A percentile compares a stretch with the other conserved stretches of the same genome.
Conservation (phyloP, 345 rosid species). For the Sapria himalayana region DNA sequence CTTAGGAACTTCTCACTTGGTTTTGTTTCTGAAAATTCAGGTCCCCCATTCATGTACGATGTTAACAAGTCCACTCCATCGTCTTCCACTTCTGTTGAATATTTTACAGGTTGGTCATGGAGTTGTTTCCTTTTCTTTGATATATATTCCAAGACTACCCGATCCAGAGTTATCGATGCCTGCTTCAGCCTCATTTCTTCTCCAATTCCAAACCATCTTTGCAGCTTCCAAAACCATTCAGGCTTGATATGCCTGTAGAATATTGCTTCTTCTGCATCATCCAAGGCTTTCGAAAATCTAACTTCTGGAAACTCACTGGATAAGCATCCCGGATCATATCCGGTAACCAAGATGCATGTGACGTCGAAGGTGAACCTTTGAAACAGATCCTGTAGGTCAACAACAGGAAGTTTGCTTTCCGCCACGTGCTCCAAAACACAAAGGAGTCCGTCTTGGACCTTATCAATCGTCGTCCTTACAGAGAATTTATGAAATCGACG, state of each 20-base stretch:
- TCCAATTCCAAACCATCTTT: constrained; percentile 20
- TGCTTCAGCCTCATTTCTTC: constrained; percentile 24
- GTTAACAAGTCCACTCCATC: constrained; percentile 33
- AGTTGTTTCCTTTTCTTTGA: constrained; percentile 26
- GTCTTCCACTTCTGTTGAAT: constrained; percentile 6
- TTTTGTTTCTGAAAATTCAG: constrained; percentile 10
- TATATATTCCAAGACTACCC: constrained; percentile 25
- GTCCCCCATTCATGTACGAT: constrained; percentile 29
- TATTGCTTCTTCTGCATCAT: constrained; percentile 19
- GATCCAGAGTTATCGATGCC: constrained; percentile 17
- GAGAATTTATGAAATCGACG: constrained; percentile 12
- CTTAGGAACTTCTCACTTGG: constrained; percentile 23
- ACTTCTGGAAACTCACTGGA: constrained; percentile 21
- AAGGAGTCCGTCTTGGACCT: constrained; percentile 22
- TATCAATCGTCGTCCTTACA: constrained; percentile 11
- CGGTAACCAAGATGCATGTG: constrained; percentile 50
- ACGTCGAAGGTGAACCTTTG: constrained; percentile 55
- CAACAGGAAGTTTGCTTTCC: too few species aligned
- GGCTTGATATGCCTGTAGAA: constrained; percentile 15
- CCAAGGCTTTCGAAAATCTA: constrained; percentile 23
- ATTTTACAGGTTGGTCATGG: constrained; percentile 6
- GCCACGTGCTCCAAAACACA: constrained; percentile 24
- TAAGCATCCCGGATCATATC: constrained; percentile 39
- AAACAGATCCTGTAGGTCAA: constrained; percentile 41
- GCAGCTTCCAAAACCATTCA: constrained; percentile 22